These are phyloP conservation scores for Boletus reticulatus DNA, from an alignment of 768 basidiomycete species.

Conservation along the genomic window DNA sequence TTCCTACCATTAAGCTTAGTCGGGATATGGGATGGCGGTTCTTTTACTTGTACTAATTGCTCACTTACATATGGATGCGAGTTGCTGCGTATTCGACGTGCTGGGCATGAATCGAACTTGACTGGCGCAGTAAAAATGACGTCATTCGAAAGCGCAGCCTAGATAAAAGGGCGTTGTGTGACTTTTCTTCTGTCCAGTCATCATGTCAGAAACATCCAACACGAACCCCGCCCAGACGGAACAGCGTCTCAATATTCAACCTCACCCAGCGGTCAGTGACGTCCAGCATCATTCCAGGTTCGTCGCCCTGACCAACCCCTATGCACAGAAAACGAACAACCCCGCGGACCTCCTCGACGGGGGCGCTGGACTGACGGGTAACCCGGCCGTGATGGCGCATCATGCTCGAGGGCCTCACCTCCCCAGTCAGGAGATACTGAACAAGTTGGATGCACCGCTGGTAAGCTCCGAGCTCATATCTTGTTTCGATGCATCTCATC, in stretches of 20 bases:
- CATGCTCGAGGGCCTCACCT: conserved; percentile 52
- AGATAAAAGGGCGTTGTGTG: conserved; percentile 3
- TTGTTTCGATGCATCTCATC: not conserved
- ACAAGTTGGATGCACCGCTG: conserved; percentile 45
- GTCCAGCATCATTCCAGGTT: not conserved
- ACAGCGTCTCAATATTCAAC: conserved; percentile 49
- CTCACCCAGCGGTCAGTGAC: conserved; percentile 57
- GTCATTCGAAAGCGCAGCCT: conserved; percentile 13
- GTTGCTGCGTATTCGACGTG: not conserved
- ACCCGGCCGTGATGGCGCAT: conserved; percentile 43
- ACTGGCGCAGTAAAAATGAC: conserved; percentile 4
- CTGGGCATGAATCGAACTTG: too few species aligned
- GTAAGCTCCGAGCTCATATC: conserved; percentile 30
- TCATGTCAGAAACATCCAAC: conserved; percentile 17
- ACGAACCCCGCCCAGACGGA: conserved; percentile 22
- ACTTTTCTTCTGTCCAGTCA: not conserved
- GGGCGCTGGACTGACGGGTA: conserved; percentile 37
- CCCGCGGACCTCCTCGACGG: conserved; percentile 49
- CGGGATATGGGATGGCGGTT: not conserved
- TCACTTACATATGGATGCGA: not conserved
- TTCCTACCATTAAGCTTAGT: not conserved
- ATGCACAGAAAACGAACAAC: conserved; percentile 54
- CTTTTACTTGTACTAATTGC: conserved; percentile 7
- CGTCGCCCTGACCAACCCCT: not conserved
- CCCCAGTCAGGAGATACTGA: conserved; percentile 43